Base-by-base conservation (phyloP, 1,139 yeast species). In the Yamadazyma jaroonii region DNA sequence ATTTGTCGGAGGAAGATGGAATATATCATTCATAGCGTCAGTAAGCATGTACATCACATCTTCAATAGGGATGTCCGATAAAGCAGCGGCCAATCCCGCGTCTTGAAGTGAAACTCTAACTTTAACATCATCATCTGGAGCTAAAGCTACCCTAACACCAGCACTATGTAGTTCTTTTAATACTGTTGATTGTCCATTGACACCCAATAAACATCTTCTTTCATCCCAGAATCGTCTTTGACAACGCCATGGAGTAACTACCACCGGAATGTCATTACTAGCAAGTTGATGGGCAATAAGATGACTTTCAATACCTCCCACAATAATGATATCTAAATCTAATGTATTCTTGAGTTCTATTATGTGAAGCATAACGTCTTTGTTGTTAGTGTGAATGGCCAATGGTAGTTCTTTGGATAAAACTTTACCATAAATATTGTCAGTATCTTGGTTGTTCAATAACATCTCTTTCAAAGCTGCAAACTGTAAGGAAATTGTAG, bases 171-270 rank as follows among this genome's bases (percentile, higher is more conserved):
- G 31, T 2, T 25, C 37, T 25, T 37, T 37, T 9, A 37, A 9
- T 9, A 29, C 30, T 2, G 39, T 37, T 6, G 27, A 6, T 11
- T 34, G 28, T 6, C 37, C 37, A 3, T 23, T 32, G 4, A 37
- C n/a, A 2, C 39, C 39, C 8, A 30, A 27, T 6, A 37, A 9
- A 34, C 39, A 37, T 14, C 39, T 33, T 15, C 37, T 14, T 29
- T 37, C 39, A 21, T 37, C 39, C 39, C 39, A 37, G 30, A 33
- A 37, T 13, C 30, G 27, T 23, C 39, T 33, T 34, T 37, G 39
- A 26, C 39, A 37, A 11, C 28, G 34, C 39, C 39, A 37, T 8
- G 29, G 21, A 3, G 39, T 23, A 2, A 37, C 28, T 3, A 37
- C 28, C 14, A 37, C 39, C 2, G 39, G 31, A 20, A 37, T 29